Conservation (phyloP, 495 filamentous ascomycete genomes). For the Hypoxylon intermedium region DNA sequence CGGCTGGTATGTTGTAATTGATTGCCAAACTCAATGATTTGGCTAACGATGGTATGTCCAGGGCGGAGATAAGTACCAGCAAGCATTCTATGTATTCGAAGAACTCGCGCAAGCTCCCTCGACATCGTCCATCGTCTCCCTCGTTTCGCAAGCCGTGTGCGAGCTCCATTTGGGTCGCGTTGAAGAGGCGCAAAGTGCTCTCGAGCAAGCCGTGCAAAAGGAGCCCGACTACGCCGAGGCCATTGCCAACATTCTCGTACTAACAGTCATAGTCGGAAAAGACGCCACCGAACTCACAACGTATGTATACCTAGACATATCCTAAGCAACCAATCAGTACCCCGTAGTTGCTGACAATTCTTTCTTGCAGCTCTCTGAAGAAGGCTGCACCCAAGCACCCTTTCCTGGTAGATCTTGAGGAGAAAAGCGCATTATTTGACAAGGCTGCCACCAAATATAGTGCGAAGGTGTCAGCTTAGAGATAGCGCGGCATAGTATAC, state of each 20-base stretch:
- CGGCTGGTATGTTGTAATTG: constrained; percentile 68
- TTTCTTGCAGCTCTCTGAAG: constrained; percentile 60
- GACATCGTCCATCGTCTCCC: constrained; percentile 68
- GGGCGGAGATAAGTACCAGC: constrained; percentile 96
- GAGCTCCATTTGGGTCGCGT: constrained; percentile 90
- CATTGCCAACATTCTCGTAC: constrained; percentile 81
- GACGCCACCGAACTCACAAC: constrained; percentile 64
- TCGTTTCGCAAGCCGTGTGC: constrained; percentile 87
- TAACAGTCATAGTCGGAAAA: constrained; percentile 77
- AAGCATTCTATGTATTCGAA: constrained; percentile 97
- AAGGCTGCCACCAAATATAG: constrained; percentile 79
- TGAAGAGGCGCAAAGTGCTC: constrained; percentile 86
- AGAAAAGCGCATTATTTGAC: constrained; percentile 82
- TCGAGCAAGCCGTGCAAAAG: constrained; percentile 79
- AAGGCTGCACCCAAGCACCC: constrained; percentile 66
- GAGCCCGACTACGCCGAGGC: constrained; percentile 73
- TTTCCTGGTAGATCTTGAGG: constrained; percentile 70
- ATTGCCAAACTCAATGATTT: neutral
- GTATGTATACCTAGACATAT: too few relatives aligned
- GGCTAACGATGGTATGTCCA: constrained; percentile 43
- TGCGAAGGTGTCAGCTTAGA: constrained; percentile 68
- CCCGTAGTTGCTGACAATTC: constrained; percentile 23
- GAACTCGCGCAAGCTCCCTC: constrained; percentile 88
- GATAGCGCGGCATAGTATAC: neutral
- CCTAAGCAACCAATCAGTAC: too few relatives aligned